phyloP scores from a whole-genome alignment of 2,329 filamentous ascomycete species.

The Aspergillus calidoustus region DNA sequence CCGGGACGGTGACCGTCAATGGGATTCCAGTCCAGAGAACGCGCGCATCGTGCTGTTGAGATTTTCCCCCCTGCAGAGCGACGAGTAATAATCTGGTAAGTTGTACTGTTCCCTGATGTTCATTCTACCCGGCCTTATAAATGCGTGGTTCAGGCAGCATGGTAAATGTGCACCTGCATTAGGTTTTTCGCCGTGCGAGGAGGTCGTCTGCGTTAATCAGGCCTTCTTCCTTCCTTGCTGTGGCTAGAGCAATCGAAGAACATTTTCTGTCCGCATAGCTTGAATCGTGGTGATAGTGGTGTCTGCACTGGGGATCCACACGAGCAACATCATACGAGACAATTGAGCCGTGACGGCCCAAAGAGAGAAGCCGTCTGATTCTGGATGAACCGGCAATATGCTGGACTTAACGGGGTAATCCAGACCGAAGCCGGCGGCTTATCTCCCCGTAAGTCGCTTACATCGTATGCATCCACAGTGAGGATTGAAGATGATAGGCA shows the following conservation, averaged over 20 bases:
- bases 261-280: too few species aligned
- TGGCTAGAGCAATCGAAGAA: background rate
- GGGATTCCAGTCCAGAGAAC: too few species aligned
- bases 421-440: background rate
- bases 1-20: too few species aligned
- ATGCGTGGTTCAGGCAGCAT: background rate
- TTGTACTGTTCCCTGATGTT: background rate
- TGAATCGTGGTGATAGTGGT: background rate
- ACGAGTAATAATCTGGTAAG: background rate
- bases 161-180: background rate
- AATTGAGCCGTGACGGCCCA: background rate
- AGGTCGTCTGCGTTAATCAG: background rate
- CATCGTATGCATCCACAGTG: background rate
- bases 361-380: background rate
- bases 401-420: background rate
- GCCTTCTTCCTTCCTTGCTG: background rate
- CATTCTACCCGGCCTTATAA: too few species aligned
- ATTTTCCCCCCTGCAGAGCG: too few species aligned
- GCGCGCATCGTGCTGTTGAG: too few species aligned
- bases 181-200: background rate
- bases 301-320: background rate
- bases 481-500: background rate
- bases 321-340: background rate
- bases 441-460: background rate
- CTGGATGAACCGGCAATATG: background rate